Conservation (phyloP, 2,329 filamentous ascomycete genomes). For the Aspergillus spinulosporus region DNA sequence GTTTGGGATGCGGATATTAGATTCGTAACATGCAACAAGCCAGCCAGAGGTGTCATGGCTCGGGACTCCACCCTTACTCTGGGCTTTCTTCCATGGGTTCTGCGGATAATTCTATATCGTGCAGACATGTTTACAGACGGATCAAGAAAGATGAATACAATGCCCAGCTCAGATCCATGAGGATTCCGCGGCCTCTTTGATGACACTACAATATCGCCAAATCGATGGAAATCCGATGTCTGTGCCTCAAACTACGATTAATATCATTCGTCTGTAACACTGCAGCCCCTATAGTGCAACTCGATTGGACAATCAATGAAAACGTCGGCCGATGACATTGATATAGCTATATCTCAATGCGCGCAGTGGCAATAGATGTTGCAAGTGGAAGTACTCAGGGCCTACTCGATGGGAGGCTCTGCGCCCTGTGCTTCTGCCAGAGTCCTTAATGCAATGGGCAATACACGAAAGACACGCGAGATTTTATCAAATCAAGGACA, state of each 20-base stretch:
- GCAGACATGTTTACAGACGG: background rate
- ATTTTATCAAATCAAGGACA: background rate
- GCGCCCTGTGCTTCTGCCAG: background rate
- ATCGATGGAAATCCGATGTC: background rate
- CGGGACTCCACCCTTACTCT: background rate
- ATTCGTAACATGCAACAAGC: background rate
- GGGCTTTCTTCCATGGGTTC: background rate
- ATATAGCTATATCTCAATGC: background rate
- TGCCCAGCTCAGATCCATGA: background rate
- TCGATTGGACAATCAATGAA: background rate
- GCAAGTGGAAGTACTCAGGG: background rate
- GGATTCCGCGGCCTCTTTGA: background rate
- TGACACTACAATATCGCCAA: background rate
- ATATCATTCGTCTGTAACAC: too few species aligned
- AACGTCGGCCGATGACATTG: background rate
- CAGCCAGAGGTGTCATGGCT: background rate
- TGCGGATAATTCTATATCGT: background rate
- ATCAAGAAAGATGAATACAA: background rate
- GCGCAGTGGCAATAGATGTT: background rate
- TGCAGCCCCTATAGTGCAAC: background rate
- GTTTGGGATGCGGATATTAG: conserved; percentile 1
- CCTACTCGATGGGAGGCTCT: background rate
- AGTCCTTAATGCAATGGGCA: background rate
- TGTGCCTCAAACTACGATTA: background rate
- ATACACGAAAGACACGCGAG: background rate